These are phyloP conservation scores for Anthostomella pinea DNA, from an alignment of 2,329 filamentous ascomycete species.

Conservation along the genomic window DNA sequence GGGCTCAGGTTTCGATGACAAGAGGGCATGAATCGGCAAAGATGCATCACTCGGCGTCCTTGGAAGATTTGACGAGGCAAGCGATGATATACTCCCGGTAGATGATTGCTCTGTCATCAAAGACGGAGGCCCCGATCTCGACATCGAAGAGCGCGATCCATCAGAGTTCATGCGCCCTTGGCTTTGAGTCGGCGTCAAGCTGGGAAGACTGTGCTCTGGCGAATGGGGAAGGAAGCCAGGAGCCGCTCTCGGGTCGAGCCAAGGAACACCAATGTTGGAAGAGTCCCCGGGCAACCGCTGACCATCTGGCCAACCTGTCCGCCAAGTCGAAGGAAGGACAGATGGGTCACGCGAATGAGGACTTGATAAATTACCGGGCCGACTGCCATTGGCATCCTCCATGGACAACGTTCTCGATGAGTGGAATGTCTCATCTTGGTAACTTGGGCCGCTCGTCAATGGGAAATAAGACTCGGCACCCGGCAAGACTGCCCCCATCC, in stretches of 20 bases:
- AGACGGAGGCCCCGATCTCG: slow-evolving; percentile 36
- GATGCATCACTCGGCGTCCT: slow-evolving; percentile 49
- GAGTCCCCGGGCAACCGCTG: slow-evolving; percentile 19
- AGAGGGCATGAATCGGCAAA: slow-evolving; percentile 53
- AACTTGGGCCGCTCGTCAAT: slow-evolving; percentile 32
- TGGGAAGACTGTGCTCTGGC: slow-evolving; percentile 22
- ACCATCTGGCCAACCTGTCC: slow-evolving; percentile 20
- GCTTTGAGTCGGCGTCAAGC: slow-evolving; percentile 17
- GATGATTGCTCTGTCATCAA: slow-evolving; percentile 40
- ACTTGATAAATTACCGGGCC: slow-evolving; percentile 27
- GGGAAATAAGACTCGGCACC: slow-evolving; percentile 43
- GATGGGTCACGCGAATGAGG: slow-evolving; percentile 28
- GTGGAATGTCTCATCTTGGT: slow-evolving; percentile 41
- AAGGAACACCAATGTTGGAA: slow-evolving; percentile 13
- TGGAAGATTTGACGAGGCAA: slow-evolving; percentile 38
- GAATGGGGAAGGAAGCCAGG: slow-evolving; percentile 20
- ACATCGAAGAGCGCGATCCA: too few species aligned
- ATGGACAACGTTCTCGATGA: slow-evolving; percentile 42
- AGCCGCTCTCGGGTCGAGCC: slow-evolving; percentile 25
- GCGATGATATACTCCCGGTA: slow-evolving; percentile 39
- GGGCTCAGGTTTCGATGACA: slow-evolving; percentile 39
- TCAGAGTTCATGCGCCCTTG: slow-evolving; percentile 21
- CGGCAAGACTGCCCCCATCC: slow-evolving; percentile 48
- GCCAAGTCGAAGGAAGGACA: slow-evolving; percentile 14
- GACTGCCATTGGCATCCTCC: slow-evolving; percentile 27